Conservation (phyloP, 208 protist species). For the Crithidia mellificae region DNA sequence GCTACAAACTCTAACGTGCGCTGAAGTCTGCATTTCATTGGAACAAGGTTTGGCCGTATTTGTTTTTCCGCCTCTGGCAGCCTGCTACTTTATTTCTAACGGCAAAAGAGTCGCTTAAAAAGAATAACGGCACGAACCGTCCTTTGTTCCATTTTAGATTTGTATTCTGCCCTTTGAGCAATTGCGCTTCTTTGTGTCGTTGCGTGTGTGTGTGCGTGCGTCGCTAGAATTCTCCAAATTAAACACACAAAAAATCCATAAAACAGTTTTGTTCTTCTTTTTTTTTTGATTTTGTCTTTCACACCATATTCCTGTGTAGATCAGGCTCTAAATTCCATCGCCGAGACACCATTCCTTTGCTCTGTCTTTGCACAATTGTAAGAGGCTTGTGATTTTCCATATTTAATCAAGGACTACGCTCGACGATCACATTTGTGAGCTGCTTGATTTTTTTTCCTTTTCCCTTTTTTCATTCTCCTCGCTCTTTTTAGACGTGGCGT, state of each 20-base stretch:
- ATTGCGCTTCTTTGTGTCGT: slow-evolving; percentile 1
- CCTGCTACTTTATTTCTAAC: too few relatives aligned
- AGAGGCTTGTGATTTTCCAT: neutral
- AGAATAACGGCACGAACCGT: too few relatives aligned
- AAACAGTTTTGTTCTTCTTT: neutral
- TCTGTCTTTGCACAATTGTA: neutral
- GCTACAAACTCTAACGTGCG: too few relatives aligned
- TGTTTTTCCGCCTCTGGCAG: too few relatives aligned
- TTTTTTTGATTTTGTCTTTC: neutral
- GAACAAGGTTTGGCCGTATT: slow-evolving; percentile 1
- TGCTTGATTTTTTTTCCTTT: neutral
- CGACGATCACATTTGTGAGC: neutral
- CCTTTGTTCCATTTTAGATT: neutral
- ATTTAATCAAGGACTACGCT: neutral
- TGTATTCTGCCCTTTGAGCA: neutral
- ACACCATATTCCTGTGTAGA: neutral
- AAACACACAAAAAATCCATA: too few relatives aligned
- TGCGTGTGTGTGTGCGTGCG: neutral
- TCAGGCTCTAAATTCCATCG: neutral
- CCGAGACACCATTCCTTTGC: neutral
- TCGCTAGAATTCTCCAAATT: too few relatives aligned
- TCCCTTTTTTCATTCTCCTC: neutral
- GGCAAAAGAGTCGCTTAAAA: too few relatives aligned
- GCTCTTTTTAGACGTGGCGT: neutral
- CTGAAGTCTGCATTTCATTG: slow-evolving; percentile 4